Conservation (phyloP, 1,284 basidiomycete species). For the Ceratobasidium papillatum region DNA sequence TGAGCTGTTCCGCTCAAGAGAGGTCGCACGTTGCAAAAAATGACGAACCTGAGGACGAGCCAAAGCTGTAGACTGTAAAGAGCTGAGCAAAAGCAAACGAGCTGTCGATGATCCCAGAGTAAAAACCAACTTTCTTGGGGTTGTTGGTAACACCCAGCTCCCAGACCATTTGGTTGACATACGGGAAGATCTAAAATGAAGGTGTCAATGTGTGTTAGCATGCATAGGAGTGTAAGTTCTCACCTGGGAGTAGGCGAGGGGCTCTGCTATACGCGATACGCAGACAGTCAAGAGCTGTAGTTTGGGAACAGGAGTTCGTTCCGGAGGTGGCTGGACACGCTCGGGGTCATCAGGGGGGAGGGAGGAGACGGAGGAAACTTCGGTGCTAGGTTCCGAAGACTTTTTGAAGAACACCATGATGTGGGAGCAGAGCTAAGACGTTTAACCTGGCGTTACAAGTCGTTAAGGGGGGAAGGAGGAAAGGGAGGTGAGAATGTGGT, state of each 20-base stretch:
- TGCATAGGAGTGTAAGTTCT: neutral
- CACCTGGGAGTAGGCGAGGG: slow-evolving; percentile 25
- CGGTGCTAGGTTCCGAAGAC: neutral
- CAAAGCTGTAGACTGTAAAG: slow-evolving; percentile 26
- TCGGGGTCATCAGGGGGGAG: slow-evolving; percentile 7
- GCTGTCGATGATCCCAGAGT: slow-evolving; percentile 28
- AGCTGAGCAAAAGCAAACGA: slow-evolving; percentile 33
- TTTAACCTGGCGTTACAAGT: neutral
- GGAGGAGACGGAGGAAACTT: neutral
- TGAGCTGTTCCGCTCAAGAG: neutral
- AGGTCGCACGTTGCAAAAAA: neutral
- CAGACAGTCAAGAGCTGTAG: slow-evolving; percentile 28
- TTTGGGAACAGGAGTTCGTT: slow-evolving; percentile 7
- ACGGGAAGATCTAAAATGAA: slow-evolving; percentile 12
- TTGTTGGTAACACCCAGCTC: slow-evolving; percentile 31
- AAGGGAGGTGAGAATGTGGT: neutral
- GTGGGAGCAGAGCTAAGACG: neutral
- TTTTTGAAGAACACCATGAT: neutral
- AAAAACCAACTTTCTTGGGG: slow-evolving; percentile 30
- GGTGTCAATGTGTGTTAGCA: neutral
- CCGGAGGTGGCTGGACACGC: neutral
- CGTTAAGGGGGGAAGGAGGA: neutral
- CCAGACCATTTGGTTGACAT: slow-evolving; percentile 39
- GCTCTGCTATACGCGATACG: slow-evolving; percentile 24
- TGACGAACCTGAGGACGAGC: slow-evolving; percentile 9